Conservation (phyloP, 2,329 filamentous ascomycete species). For the Westerdykella sp. region DNA sequence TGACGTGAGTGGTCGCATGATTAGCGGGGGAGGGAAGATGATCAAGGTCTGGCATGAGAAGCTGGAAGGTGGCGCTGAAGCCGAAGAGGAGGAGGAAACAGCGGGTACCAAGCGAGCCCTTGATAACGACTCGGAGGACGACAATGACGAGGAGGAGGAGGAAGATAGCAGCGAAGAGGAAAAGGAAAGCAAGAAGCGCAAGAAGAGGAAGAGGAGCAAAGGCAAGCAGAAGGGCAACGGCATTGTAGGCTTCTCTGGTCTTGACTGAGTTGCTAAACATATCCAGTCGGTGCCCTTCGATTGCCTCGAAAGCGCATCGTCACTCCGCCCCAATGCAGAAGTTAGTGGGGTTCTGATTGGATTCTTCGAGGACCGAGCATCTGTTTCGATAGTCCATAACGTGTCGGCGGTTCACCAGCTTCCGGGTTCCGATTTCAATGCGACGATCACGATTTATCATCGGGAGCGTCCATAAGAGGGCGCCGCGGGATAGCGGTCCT, state of each 20-base stretch:
- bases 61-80: slow-evolving; percentile 55
- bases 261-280: slow-evolving; percentile 16
- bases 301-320: no score
- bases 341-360: no score
- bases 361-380: no score
- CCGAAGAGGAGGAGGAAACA: slow-evolving; percentile 48
- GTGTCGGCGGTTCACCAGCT: no score
- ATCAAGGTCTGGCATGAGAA: slow-evolving; percentile 88
- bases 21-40: slow-evolving; percentile 77
- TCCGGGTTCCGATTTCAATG: no score
- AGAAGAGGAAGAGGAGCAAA: slow-evolving; percentile 39
- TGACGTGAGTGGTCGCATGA: slow-evolving; percentile 77
- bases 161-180: slow-evolving; percentile 43
- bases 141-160: slow-evolving; percentile 37
- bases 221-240: slow-evolving; percentile 30
- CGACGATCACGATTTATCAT: no score
- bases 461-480: no score
- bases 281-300: no score
- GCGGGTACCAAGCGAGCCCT: slow-evolving; percentile 30
- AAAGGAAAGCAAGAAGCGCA: slow-evolving; percentile 36
- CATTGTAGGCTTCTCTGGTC: slow-evolving; percentile 32
- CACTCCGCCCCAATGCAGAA: no score
- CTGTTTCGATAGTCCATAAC: no score
- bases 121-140: slow-evolving; percentile 43
- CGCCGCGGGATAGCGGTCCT: no score